Evolutionary conservation across 2,329 filamentous ascomycete genomes (phyloP), one percentile per base, ranked within the genome.

Genomic region (Escovopsis sp.): DNA sequence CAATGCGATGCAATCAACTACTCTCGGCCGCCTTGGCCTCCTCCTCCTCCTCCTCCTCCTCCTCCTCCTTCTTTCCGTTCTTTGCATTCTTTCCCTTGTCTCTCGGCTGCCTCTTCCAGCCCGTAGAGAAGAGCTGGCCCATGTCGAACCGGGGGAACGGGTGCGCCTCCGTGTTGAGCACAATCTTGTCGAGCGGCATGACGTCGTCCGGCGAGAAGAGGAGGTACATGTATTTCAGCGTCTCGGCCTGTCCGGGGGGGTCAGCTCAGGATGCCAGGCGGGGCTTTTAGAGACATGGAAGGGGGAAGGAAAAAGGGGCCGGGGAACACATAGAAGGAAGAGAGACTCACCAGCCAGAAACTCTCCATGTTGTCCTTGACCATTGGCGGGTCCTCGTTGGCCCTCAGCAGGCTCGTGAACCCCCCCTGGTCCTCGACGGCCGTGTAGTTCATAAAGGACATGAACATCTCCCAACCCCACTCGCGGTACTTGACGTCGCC

Each of bases 401-500:
- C 88, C 56, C 93, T 77, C 15, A 71, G 71, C 47, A 96, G 68
- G 50, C 82, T 88, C 1, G 85, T 86, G 57, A 93, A 96, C 0
- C 87, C 87, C 34, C 79, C 79, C 33, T 78, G 77, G 34, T 88
- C 81, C 36, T 76, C 70, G 3, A 94, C 82, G 6, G 82, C 77
- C 1, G 85, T 94, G 61, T 94, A 74, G 54, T 86, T 81, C 61
- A 89, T 71, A 58, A 98, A 98, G 1, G 82, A 79, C 59, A 85
- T 80, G 66, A 98, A 98, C 80, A 98, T 96, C 53, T 94, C 82
- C 91, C 91, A 98, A 12, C 91, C 91, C 89, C 89, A 96, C 54
- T 95, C 79, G 26, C 91, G 77, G 62, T 98, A 98, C 50, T 78
- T 81, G 34, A 75, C 69, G 48, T 98, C 88, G 26, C 84, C 85